A percentile compares a stretch with the other conserved stretches of the same genome.
phyloP scores from a whole-genome alignment of 2,329 filamentous ascomycete species.

The Paramyrothecium roridum region DNA sequence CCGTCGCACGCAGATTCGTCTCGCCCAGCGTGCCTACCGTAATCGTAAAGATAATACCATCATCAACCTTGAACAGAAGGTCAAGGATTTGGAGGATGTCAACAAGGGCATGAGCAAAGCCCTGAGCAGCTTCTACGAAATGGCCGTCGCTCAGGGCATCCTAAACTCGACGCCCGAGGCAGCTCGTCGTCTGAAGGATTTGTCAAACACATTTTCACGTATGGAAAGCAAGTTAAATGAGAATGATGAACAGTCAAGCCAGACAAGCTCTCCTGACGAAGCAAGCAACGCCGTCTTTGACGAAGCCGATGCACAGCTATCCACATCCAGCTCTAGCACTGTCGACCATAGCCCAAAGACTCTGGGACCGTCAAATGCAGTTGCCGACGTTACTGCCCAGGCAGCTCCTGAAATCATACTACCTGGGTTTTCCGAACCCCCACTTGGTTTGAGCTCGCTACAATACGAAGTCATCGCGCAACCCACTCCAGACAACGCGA shows the following conservation, averaged over 20 bases:
- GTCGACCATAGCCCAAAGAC: neutral
- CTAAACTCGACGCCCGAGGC: slow-evolving; percentile 55
- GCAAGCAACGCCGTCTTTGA: slow-evolving; percentile 3
- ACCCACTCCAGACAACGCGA: slow-evolving; percentile 50
- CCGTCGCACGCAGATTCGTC: slow-evolving; percentile 80
- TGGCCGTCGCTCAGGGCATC: slow-evolving; percentile 54
- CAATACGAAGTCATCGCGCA: slow-evolving; percentile 49
- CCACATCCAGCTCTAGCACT: neutral
- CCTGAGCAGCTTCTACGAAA: slow-evolving; percentile 66
- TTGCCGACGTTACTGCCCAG: neutral
- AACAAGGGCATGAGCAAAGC: slow-evolving; percentile 73
- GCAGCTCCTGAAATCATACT: neutral
- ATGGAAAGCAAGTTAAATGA: slow-evolving; percentile 46
- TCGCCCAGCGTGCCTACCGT: slow-evolving; percentile 82
- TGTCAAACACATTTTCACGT: slow-evolving; percentile 56
- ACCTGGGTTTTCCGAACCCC: neutral
- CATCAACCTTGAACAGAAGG: slow-evolving; percentile 65
- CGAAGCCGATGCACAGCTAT: neutral
- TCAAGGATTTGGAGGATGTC: slow-evolving; percentile 63
- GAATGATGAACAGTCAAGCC: slow-evolving; percentile 8
- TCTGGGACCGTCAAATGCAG: neutral
- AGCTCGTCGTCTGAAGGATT: slow-evolving; percentile 51
- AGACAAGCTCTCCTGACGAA: slow-evolving; percentile 9
- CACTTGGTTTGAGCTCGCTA: slow-evolving; percentile 3
- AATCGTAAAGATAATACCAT: slow-evolving; percentile 83